Base-by-base conservation (phyloP, 2,329 filamentous ascomycete species). In the Fonsecaea erecta region DNA sequence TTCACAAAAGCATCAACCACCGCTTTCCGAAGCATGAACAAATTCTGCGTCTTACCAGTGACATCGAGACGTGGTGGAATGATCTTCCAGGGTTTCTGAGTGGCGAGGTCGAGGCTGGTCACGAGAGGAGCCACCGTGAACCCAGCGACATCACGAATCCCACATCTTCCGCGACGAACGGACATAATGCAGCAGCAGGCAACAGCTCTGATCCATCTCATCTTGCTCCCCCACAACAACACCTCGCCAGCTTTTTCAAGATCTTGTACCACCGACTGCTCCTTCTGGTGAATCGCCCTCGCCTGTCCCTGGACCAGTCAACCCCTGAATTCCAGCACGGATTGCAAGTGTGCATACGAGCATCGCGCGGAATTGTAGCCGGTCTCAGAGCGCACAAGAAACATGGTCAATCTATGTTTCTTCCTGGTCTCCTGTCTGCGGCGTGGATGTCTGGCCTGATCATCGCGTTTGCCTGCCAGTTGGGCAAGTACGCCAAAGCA, bases 11-110 rank as follows among this genome's bases (percentile, higher is more conserved):
- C 5, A 77, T 78, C 43, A 72, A 77, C n/a, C 75, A 76, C 52
- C 76, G 77, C 26, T 76, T 76, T n/a, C 73, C 78, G 9, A 75
- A 74, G 11, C 75, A 76, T 43, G 76, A 74, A 52, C 74, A 76
- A 8, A 75, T 79, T 3, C 70, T 78, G 2, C 75, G 75, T 51
- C 68, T 79, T 5, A 75, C 77, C 21, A 78, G 77, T 9, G 77
- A 78, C 54, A 77, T 79, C 21, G 77, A 79, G 53, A 79, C 76
- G 63, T 79, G 77, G 77, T 79, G 77, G 77, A 79, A 79, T 62
- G 72, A 75, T 37, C 74, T 79, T n/a, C 74, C 77, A 3, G 62
- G 56, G 0, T 67, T 70, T 28, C 37, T 72, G 16, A 71, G 64
- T 18, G 70, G 69, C 2, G 67, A 70, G 21, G 48, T 51, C 16